These are phyloP conservation scores for Exophiala bonariae DNA, from an alignment of 2,329 filamentous ascomycete species.

Conservation along the genomic window DNA sequence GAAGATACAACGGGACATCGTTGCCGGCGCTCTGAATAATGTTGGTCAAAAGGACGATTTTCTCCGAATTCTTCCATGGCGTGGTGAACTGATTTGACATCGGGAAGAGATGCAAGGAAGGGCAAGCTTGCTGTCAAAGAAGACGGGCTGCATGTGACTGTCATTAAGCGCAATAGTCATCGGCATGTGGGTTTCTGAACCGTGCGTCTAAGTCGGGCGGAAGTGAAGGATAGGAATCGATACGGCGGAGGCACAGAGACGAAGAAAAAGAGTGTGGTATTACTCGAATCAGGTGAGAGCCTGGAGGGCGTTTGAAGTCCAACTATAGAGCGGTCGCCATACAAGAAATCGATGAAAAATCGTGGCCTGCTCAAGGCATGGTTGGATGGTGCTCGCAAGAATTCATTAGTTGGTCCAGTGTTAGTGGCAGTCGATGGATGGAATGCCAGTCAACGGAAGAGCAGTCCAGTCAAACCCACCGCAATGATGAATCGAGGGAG, in stretches of 20 bases:
- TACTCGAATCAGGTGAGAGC: constrained; percentile 1
- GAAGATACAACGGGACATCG: constrained; percentile 24
- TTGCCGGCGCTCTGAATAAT: constrained; percentile 24
- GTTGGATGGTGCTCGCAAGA: constrained; percentile 10
- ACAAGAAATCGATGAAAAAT: neutral
- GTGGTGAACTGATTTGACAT: constrained; percentile 25
- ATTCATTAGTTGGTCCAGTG: constrained; percentile 17
- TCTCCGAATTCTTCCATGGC: constrained; percentile 23
- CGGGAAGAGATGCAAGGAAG: constrained; percentile 13
- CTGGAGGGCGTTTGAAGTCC: neutral
- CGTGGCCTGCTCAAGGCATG: constrained; percentile 11
- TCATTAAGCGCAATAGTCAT: constrained; percentile 15
- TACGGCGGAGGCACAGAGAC: neutral
- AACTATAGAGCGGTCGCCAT: neutral
- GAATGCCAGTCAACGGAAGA: neutral
- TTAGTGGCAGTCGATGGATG: too few relatives aligned
- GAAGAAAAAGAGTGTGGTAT: neutral
- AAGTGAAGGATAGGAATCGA: neutral
- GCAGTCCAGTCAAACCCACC: too few relatives aligned
- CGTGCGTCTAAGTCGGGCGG: constrained; percentile 7
- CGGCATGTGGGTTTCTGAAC: constrained; percentile 18
- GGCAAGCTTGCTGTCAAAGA: constrained; percentile 13
- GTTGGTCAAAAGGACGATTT: constrained; percentile 28
- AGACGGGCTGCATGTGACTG: constrained; percentile 24
- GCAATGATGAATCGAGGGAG: constrained; percentile 10